These are phyloP conservation scores for Papilionanthe hybrid DNA, from an alignment of 116 monocot species.

Conservation along the genomic window DNA sequence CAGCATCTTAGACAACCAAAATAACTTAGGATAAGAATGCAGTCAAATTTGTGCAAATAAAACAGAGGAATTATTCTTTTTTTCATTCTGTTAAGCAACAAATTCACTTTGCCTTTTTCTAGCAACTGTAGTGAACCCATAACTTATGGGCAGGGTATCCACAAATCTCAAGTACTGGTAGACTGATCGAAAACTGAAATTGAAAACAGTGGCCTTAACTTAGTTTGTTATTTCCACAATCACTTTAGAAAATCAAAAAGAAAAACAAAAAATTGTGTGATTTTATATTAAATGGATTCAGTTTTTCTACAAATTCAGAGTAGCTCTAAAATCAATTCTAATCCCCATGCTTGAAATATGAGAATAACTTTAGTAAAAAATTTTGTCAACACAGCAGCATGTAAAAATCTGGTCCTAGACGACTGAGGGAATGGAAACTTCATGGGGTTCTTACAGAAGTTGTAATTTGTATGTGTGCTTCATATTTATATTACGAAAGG, in stretches of 20 bases:
- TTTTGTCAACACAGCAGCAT: background rate
- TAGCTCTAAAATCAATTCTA: background rate
- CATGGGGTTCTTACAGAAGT: background rate
- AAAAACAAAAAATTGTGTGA: background rate
- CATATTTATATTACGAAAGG: background rate
- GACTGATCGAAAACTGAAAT: background rate
- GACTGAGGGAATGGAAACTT: background rate
- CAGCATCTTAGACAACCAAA: background rate
- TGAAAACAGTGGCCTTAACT: background rate
- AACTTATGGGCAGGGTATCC: background rate
- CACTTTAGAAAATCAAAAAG: background rate
- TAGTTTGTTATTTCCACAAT: background rate
- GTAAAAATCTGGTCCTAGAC: background rate
- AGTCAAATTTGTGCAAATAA: background rate
- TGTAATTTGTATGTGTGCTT: background rate
- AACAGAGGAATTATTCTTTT: background rate
- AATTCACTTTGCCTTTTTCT: background rate
- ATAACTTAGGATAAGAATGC: background rate
- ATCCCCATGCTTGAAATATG: background rate
- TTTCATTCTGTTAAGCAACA: background rate
- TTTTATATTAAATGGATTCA: background rate
- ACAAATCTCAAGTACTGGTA: background rate
- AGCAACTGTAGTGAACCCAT: background rate
- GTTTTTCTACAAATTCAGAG: background rate
- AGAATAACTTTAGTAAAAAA: background rate